Percentiles rank a stretch among this genome's conserved stretches.
phyloP scores from a whole-genome alignment of 371 early-diverging fungal genomes.

The Syncephalastrum sp. region DNA sequence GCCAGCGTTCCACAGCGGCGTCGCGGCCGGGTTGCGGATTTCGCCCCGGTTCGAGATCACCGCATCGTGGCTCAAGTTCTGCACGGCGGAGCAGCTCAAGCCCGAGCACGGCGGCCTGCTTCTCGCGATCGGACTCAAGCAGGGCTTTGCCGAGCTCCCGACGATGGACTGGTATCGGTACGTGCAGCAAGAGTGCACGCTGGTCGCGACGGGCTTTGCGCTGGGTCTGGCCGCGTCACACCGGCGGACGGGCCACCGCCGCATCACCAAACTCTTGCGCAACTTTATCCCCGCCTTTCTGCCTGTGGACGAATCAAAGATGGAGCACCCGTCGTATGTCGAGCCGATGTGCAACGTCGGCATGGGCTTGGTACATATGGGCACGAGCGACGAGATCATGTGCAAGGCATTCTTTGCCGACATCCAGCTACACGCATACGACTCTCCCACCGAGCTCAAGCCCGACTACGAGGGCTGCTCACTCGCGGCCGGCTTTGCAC shows the following conservation, averaged over 20 bases:
- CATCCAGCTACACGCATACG: constrained; percentile 45
- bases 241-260: constrained; percentile 63
- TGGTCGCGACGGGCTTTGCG: constrained; percentile 70
- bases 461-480: constrained; percentile 52
- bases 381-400: constrained; percentile 64
- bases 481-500: constrained; percentile 76
- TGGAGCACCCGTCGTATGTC: constrained; percentile 58
- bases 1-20: constrained; percentile 89
- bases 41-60: constrained; percentile 56
- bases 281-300: constrained; percentile 69
- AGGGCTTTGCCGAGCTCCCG: constrained; percentile 66
- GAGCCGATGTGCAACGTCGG: constrained; percentile 71
- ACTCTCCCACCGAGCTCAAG: constrained; percentile 34
- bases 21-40: constrained; percentile 76
- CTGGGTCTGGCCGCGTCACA: constrained; percentile 75
- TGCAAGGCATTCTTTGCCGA: constrained; percentile 70
- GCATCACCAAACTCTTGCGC: constrained; percentile 64
- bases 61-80: constrained; percentile 75
- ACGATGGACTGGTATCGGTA: constrained; percentile 63
- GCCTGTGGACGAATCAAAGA: constrained; percentile 34
- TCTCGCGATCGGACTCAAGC: constrained; percentile 78
- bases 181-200: constrained; percentile 61
- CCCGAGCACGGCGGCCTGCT: constrained; percentile 80
- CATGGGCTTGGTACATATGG: constrained; percentile 75
- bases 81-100: constrained; percentile 57